Evolutionary conservation across 208 protist species (phyloP), one percentile per base, ranked within the genome.

Genomic region (Willaertia magna): DNA sequence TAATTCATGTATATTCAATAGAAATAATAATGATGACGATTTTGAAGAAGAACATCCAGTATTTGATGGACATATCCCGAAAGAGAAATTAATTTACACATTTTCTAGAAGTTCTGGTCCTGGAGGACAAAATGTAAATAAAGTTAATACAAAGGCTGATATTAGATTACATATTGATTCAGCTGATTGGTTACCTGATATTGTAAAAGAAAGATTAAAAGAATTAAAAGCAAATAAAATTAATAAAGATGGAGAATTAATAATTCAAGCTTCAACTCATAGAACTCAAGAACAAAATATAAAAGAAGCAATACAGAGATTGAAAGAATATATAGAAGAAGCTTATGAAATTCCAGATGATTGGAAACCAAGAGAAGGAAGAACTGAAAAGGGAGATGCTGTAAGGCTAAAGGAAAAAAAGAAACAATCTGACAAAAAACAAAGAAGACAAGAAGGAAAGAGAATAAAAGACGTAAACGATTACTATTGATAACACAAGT

Each of bases 61-160:
- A 48, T 85, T 85, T 42, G 44, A 75, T 42, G 34, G 40, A 74
- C 7, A 74, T 46, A 67, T 85, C 3, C 52, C 81, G 26, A 85
- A 49, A 11, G 44, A 85, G 2, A 74, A 85, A 67, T 39, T 85
- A 9, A 43, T 44, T 46, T n/a, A 30, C 12, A 12, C 34, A 18
- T 88, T 84, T 81, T 14, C 85, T 0, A 59, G 87, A 49, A 87
- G 85, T 44, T 67, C 52, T 26, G 89, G 89, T 18, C 85, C 90
- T 16, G 90, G 90, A 14, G 90, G 90, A n/a, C 90, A 92, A 85
- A 92, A 92, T 87, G 90, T 92, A 16, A 91, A 92, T 79, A 92
- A 92, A 74, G 89, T 92, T 2, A 90, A 91, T 49, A 90, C 90
- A 76, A 92, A 92, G 75, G 89, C 79, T 30, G 88, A 91, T 61